phyloP scores from a whole-genome alignment of 75 land plant species.

The Cryptomeria japonica region DNA sequence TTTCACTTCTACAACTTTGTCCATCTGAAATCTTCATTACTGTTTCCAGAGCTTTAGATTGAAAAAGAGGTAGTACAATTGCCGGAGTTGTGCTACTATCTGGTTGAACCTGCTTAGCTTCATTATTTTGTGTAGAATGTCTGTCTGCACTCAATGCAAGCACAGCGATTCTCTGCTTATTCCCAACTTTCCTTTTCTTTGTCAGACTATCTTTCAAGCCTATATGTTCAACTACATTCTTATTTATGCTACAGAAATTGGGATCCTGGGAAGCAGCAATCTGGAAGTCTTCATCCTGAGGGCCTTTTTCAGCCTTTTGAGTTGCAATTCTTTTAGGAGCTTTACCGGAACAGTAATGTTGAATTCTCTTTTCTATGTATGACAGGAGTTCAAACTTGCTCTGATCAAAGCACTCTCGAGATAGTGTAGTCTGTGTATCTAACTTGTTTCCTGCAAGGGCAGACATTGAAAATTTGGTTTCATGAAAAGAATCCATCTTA shows the following conservation, averaged over 20 bases:
- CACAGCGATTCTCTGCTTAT: neutral
- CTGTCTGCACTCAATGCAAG: neutral
- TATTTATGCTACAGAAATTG: neutral
- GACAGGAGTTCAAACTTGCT: neutral
- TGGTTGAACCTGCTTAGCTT: neutral
- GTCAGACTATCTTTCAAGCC: neutral
- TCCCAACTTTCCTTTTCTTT: neutral
- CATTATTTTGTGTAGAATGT: neutral
- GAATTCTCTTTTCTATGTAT: conserved; percentile 3
- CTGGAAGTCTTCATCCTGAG: neutral
- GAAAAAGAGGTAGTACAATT: neutral
- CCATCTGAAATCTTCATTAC: neutral
- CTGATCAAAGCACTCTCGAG: conserved; percentile 5
- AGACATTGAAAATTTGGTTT: neutral
- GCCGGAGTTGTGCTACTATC: neutral
- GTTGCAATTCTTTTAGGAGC: neutral
- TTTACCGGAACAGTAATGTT: neutral
- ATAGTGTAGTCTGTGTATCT: neutral
- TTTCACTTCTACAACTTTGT: neutral
- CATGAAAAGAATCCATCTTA: neutral
- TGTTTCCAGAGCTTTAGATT: neutral
- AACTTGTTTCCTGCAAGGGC: conserved; percentile 7
- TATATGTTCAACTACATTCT: neutral
- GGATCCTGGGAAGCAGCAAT: neutral
- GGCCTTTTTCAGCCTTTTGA: neutral